These are phyloP conservation scores for Zopfochytrium polystomum DNA, from an alignment of 371 early-diverging fungal genomes.

Conservation along the genomic window DNA sequence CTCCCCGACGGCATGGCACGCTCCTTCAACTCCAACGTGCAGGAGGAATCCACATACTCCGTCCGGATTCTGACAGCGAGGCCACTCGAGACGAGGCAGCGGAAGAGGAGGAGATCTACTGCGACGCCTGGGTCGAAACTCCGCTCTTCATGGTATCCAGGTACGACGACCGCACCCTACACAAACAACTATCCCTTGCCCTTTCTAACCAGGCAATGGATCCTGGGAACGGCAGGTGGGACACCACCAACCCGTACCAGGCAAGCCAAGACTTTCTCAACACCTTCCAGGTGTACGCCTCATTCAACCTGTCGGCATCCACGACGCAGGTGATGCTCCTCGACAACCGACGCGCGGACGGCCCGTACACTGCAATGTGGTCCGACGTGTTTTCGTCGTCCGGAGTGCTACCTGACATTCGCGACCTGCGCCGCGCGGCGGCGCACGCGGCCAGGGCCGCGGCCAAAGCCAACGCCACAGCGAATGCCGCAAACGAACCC, in stretches of 20 bases:
- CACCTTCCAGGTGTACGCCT: slow-evolving; percentile 20
- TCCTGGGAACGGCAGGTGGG: slow-evolving; percentile 15
- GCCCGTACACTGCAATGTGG: slow-evolving; percentile 22
- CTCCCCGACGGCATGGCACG: too few relatives aligned
- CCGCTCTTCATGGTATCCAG: slow-evolving; percentile 19
- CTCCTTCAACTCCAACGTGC: neutral
- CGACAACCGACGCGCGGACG: slow-evolving; percentile 13
- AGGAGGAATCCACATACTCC: neutral
- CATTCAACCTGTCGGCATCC: slow-evolving; percentile 10
- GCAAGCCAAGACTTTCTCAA: slow-evolving; percentile 25
- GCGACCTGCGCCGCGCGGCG: neutral
- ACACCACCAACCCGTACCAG: slow-evolving; percentile 29
- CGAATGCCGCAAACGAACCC: neutral
- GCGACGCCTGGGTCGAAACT: slow-evolving; percentile 10
- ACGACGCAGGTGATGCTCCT: slow-evolving; percentile 13
- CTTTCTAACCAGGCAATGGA: neutral
- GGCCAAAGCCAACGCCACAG: neutral
- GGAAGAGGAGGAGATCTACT: neutral
- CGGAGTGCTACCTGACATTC: neutral
- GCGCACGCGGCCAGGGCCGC: neutral
- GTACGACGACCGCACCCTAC: neutral
- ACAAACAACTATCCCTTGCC: neutral
- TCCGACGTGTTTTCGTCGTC: slow-evolving; percentile 15
- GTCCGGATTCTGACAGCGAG: neutral
- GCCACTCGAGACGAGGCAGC: neutral